A percentile compares a stretch with the other conserved stretches of the same genome.
These are phyloP conservation scores for Coemansia guatemalensis DNA, from an alignment of 192 early-diverging fungal genomes.

Conservation along the genomic window DNA sequence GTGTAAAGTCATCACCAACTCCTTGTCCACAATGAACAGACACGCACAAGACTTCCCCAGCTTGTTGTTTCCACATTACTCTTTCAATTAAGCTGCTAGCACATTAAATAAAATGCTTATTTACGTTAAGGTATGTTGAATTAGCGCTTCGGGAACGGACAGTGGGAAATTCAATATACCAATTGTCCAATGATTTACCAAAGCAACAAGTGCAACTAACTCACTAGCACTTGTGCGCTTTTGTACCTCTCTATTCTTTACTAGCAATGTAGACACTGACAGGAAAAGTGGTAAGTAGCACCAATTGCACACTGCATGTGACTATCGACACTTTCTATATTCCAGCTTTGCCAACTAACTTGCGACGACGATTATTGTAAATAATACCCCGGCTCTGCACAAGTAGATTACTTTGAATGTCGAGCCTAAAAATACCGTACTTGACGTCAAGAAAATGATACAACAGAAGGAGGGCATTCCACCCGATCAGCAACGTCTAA, in stretches of 20 bases:
- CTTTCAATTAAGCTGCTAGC: not conserved
- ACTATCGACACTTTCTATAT: not conserved
- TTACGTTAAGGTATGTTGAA: constrained; percentile 22
- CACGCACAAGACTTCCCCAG: not conserved
- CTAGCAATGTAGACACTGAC: constrained; percentile 69
- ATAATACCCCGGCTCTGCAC: not conserved
- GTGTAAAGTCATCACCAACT: no score
- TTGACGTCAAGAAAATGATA: constrained; percentile 80
- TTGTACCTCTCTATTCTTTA: constrained; percentile 2
- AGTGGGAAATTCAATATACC: not conserved
- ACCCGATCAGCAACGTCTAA: constrained; percentile 92
- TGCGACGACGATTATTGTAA: not conserved
- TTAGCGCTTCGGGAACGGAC: not conserved
- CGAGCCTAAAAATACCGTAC: constrained; percentile 71
- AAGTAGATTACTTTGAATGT: constrained; percentile 88
- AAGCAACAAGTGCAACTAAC: not conserved
- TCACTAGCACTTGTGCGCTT: not conserved
- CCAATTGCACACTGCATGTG: not conserved
- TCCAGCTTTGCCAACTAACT: not conserved
- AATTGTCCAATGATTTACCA: not conserved
- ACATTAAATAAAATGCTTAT: constrained; percentile 19
- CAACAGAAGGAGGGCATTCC: constrained; percentile 98
- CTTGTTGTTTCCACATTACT: not conserved
- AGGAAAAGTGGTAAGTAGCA: constrained; percentile 73
- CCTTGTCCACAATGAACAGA: not conserved